A percentile compares a stretch with the other conserved stretches of the same genome.
These are phyloP conservation scores for Quercus glauca DNA, from an alignment of 306 rosid species.

Conservation along the genomic window DNA sequence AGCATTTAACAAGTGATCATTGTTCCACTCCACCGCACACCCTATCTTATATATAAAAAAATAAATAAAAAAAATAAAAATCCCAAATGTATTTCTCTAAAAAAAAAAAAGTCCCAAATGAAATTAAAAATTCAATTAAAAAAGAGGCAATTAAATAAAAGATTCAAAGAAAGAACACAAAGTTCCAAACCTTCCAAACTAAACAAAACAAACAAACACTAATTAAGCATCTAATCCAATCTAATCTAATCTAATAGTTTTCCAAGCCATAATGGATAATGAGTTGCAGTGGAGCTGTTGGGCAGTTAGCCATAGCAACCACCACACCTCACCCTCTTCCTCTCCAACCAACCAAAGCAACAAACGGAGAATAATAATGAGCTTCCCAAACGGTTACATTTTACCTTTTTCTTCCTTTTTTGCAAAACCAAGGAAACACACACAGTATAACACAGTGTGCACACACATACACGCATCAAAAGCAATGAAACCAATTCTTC, in stretches of 20 bases:
- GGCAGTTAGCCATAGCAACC: slow-evolving; percentile 36
- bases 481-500: slow-evolving; percentile 35
- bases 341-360: slow-evolving; percentile 14
- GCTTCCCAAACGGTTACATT: slow-evolving; percentile 48
- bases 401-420: slow-evolving; percentile 43
- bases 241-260: no score
- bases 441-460: no score
- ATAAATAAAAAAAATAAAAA: no score
- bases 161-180: neutral
- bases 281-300: slow-evolving; percentile 22
- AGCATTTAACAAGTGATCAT: no score
- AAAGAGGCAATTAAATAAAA: no score
- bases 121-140: no score
- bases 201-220: neutral
- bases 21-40: no score
- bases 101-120: no score
- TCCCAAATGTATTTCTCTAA: no score
- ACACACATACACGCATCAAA: slow-evolving; percentile 1
- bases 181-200: neutral
- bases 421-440: slow-evolving; percentile 15
- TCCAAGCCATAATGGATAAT: neutral
- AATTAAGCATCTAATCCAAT: neutral
- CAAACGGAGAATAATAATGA: slow-evolving; percentile 31
- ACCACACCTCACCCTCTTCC: slow-evolving; percentile 3
- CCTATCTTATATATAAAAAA: no score